Conservation (phyloP, 164 flowering plant species). For the Sedum album region DNA sequence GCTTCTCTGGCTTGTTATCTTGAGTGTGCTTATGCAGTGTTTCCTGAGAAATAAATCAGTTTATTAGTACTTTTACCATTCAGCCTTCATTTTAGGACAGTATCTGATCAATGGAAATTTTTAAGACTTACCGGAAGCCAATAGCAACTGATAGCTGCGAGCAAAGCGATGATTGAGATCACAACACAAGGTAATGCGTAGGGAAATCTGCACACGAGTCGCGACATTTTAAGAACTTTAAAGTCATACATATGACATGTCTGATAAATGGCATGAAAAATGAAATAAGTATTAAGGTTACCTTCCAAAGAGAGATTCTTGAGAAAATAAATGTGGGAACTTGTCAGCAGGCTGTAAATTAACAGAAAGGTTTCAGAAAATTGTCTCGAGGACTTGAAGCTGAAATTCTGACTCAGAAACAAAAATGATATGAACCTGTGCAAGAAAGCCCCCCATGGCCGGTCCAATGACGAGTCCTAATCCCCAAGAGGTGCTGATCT, state of each 20-base stretch:
- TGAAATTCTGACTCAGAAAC: not conserved
- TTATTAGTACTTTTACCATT: not conserved
- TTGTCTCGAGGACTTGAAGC: not conserved
- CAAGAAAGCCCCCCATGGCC: slow-evolving; percentile 23
- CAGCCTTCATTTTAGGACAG: not conserved
- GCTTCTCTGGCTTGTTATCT: slow-evolving; percentile 10
- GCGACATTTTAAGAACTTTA: not conserved
- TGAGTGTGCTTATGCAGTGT: slow-evolving; percentile 44
- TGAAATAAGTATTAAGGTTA: not conserved
- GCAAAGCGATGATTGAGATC: slow-evolving; percentile 30
- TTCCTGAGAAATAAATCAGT: slow-evolving; percentile 30
- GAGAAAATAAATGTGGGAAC: slow-evolving; percentile 29
- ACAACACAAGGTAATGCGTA: slow-evolving; percentile 41
- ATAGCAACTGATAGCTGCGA: slow-evolving; percentile 16
- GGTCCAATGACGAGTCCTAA: slow-evolving; percentile 27
- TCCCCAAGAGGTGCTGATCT: slow-evolving; percentile 38
- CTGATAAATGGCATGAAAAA: not conserved
- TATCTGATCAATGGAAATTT: not conserved
- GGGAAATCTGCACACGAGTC: slow-evolving; percentile 30
- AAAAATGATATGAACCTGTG: slow-evolving; percentile 13
- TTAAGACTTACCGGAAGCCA: slow-evolving; percentile 32
- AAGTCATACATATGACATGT: not conserved
- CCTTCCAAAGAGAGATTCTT: slow-evolving; percentile 34
- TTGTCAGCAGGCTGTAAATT: slow-evolving; percentile 33
- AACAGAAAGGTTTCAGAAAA: not conserved